Conservation (phyloP, 2,329 filamentous ascomycete species). For the Rhytidhysteron rufulum region DNA sequence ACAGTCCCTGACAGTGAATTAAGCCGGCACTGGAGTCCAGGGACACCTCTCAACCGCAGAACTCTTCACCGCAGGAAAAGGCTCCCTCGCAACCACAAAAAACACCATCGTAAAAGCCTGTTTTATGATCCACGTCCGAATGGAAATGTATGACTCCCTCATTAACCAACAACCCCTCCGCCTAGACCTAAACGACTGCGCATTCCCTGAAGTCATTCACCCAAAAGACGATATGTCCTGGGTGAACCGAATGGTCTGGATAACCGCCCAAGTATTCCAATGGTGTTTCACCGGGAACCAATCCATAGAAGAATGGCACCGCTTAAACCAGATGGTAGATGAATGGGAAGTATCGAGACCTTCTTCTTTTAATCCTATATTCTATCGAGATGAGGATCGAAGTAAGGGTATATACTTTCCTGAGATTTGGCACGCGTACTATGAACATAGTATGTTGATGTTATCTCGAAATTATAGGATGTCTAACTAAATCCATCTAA, state of each 20-base stretch:
- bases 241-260: constrained; percentile 17
- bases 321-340: constrained; percentile 11
- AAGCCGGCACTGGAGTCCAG: constrained; percentile 16
- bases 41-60: constrained; percentile 13
- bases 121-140: constrained; percentile 15
- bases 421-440: constrained; percentile 14
- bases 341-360: constrained; percentile 16
- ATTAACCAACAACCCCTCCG: constrained; percentile 10
- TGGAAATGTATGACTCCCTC: constrained; percentile 12
- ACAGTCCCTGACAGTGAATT: not conserved
- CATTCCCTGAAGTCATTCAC: constrained; percentile 5
- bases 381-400: constrained; percentile 8
- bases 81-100: constrained; percentile 12
- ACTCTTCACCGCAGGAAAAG: constrained; percentile 12
- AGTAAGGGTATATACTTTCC: constrained; percentile 6
- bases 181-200: constrained; percentile 11
- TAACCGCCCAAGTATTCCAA: constrained; percentile 14
- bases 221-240: constrained; percentile 12
- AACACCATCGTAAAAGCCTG: constrained; percentile 14
- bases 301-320: constrained; percentile 8
- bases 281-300: constrained; percentile 7
- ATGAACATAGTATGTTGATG: constrained; percentile 17
- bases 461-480: too few relatives aligned
- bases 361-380: constrained; percentile 12
- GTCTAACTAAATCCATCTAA: not conserved